These are phyloP conservation scores for Arthromyces matolae DNA, from an alignment of 768 basidiomycete genomes.

Conservation along the genomic window DNA sequence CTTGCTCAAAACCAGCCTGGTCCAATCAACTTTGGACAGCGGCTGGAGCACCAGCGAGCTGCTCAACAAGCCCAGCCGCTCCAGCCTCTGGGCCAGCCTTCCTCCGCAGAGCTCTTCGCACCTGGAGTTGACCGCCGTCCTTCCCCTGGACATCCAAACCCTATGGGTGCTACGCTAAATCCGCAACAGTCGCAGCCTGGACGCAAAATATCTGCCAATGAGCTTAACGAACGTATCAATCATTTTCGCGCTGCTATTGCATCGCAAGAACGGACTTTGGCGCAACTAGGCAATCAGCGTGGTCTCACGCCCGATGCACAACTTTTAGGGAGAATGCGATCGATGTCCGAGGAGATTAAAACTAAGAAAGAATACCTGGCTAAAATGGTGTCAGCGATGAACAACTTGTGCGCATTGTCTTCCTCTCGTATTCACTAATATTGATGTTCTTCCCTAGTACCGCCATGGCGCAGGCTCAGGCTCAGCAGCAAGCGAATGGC, in stretches of 20 bases:
- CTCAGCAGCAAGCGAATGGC: slow-evolving; percentile 21
- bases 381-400: slow-evolving; percentile 31
- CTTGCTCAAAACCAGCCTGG: slow-evolving; percentile 43
- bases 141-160: slow-evolving; percentile 42
- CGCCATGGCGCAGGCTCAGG: slow-evolving; percentile 13
- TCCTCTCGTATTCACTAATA: neutral
- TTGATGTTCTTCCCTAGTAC: slow-evolving; percentile 6
- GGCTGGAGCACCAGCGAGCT: slow-evolving; percentile 23
- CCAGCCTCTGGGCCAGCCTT: slow-evolving; percentile 34
- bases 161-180: slow-evolving; percentile 8
- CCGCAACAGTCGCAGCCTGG: slow-evolving; percentile 2
- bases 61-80: slow-evolving; percentile 23
- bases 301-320: slow-evolving; percentile 16
- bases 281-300: slow-evolving; percentile 6
- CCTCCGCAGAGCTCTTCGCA: slow-evolving; percentile 46
- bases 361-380: slow-evolving; percentile 36
- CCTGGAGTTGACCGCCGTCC: slow-evolving; percentile 47
- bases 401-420: slow-evolving; percentile 31
- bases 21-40: slow-evolving; percentile 27
- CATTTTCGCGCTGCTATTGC: neutral
- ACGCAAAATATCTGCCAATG: slow-evolving; percentile 6
- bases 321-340: slow-evolving; percentile 19
- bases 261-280: slow-evolving; percentile 12
- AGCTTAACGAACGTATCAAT: slow-evolving; percentile 15
- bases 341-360: slow-evolving; percentile 23